Evolutionary conservation across 2,329 filamentous ascomycete species (phyloP).

Genomic region (Neonectria sp.): DNA sequence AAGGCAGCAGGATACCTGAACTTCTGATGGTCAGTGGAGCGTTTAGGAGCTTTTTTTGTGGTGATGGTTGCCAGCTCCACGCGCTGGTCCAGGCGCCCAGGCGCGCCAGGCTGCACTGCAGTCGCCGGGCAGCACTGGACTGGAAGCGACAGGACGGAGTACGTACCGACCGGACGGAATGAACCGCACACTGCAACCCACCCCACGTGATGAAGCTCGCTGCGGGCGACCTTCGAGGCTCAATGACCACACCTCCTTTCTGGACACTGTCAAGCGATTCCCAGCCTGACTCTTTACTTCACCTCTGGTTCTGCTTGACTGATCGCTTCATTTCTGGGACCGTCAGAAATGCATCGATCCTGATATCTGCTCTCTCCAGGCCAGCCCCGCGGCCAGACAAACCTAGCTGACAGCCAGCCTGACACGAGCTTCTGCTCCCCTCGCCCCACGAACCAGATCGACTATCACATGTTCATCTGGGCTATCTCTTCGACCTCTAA

Average conservation of each 20-base stretch:
- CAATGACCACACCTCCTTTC: slow-evolving; percentile 40
- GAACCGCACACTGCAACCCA: slow-evolving; percentile 34
- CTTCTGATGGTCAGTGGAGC: slow-evolving; percentile 16
- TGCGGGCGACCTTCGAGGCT: slow-evolving; percentile 36
- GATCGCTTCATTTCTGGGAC: slow-evolving; percentile 14
- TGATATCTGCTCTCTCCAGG: slow-evolving; percentile 24
- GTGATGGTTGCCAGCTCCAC: slow-evolving; percentile 37
- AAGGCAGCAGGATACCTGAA: slow-evolving; percentile 42
- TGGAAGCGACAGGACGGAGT: slow-evolving; percentile 13
- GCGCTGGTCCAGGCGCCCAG: slow-evolving; percentile 31
- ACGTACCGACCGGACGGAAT: slow-evolving; percentile 31
- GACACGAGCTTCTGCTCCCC: slow-evolving; percentile 27
- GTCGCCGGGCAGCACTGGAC: not conserved
- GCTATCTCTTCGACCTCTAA: slow-evolving; percentile 11
- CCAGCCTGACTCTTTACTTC: slow-evolving; percentile 19
- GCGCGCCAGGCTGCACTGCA: slow-evolving; percentile 24
- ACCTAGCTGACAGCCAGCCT: slow-evolving; percentile 23
- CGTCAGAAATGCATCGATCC: slow-evolving; percentile 16
- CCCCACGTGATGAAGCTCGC: slow-evolving; percentile 47
- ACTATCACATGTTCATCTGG: slow-evolving; percentile 40
- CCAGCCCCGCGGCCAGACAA: slow-evolving; percentile 21
- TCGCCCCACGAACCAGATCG: slow-evolving; percentile 40
- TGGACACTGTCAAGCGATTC: slow-evolving; percentile 28
- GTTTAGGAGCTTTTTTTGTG: slow-evolving; percentile 50
- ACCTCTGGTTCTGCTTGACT: slow-evolving; percentile 8